phyloP scores from a whole-genome alignment of 352 stramenopile genomes.

The Pythium aristosporum region DNA sequence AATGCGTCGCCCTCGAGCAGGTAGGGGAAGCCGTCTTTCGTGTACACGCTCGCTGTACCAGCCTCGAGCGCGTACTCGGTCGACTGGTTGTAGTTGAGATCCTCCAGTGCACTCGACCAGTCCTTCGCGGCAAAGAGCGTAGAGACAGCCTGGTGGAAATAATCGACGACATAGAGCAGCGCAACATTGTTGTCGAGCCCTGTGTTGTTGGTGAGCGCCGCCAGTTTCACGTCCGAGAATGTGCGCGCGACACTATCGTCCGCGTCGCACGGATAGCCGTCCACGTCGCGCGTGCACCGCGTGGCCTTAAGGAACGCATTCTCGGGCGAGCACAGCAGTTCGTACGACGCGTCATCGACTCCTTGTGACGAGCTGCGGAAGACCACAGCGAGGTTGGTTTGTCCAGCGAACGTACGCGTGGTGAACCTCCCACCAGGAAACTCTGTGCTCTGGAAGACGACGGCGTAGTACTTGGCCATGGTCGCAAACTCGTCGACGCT shows the following conservation, averaged over 20 bases:
- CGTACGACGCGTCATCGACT: constrained; percentile 20
- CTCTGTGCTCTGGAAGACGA: constrained; percentile 41
- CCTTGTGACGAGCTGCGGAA: constrained; percentile 19
- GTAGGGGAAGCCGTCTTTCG: constrained; percentile 22
- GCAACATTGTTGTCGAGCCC: constrained; percentile 43
- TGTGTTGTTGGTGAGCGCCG: constrained; percentile 15
- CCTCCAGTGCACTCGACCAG: constrained; percentile 32
- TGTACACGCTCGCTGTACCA: constrained; percentile 28
- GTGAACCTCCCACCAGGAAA: constrained; percentile 41
- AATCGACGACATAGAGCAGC: constrained; percentile 42
- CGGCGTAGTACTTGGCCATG: constrained; percentile 39
- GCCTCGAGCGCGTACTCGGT: constrained; percentile 20
- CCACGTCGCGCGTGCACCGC: constrained; percentile 20
- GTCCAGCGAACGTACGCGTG: constrained; percentile 20
- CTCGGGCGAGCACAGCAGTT: constrained; percentile 32
- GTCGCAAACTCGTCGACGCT: constrained; percentile 33
- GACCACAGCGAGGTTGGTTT: constrained; percentile 29
- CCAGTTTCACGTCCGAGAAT: constrained; percentile 34
- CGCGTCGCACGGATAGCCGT: constrained; percentile 37
- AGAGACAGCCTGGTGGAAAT: constrained; percentile 41
- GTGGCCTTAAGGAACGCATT: constrained; percentile 32
- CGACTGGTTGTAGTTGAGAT: constrained; percentile 35
- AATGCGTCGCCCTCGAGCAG: constrained; percentile 36
- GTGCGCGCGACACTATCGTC: constrained; percentile 18
- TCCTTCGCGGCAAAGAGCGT: constrained; percentile 33